Percentiles rank a stretch among this genome's conserved stretches.
These are phyloP conservation scores for Hymenoscyphus fraxineus DNA, from an alignment of 2,329 filamentous ascomycete genomes.

Conservation along the genomic window DNA sequence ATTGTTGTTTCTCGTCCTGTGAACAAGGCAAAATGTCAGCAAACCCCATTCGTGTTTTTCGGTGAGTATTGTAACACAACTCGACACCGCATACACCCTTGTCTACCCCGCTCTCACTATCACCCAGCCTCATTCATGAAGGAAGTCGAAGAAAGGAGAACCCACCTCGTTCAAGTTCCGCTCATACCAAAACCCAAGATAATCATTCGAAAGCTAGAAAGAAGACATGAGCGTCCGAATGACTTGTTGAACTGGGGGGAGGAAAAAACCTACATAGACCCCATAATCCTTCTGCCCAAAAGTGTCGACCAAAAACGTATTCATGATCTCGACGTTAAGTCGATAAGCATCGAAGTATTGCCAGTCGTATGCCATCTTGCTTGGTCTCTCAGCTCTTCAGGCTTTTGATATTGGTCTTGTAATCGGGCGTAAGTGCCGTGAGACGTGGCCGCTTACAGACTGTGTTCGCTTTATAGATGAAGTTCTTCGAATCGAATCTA, in stretches of 20 bases:
- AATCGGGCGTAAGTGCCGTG: background rate
- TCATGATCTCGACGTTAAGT: background rate
- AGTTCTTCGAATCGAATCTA: too few relatives aligned
- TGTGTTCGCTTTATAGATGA: background rate
- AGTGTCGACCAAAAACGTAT: background rate
- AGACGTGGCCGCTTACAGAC: background rate
- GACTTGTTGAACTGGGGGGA: too few relatives aligned
- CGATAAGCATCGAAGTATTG: background rate
- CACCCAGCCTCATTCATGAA: background rate
- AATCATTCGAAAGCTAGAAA: background rate
- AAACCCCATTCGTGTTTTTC: background rate
- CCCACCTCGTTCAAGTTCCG: background rate
- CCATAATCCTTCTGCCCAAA: constrained; percentile 1
- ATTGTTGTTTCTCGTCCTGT: background rate
- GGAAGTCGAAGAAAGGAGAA: background rate
- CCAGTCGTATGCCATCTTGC: background rate
- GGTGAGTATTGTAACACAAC: too few relatives aligned
- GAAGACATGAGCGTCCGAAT: background rate
- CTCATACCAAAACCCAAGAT: background rate
- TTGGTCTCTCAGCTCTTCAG: background rate
- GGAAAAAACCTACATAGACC: background rate
- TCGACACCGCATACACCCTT: background rate
- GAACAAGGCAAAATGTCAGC: background rate
- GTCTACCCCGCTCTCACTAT: background rate
- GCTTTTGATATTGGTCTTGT: background rate